Percentiles rank a stretch among this genome's conserved stretches.
Conservation (phyloP, 768 basidiomycete species). For the Termitomyces sp. region DNA sequence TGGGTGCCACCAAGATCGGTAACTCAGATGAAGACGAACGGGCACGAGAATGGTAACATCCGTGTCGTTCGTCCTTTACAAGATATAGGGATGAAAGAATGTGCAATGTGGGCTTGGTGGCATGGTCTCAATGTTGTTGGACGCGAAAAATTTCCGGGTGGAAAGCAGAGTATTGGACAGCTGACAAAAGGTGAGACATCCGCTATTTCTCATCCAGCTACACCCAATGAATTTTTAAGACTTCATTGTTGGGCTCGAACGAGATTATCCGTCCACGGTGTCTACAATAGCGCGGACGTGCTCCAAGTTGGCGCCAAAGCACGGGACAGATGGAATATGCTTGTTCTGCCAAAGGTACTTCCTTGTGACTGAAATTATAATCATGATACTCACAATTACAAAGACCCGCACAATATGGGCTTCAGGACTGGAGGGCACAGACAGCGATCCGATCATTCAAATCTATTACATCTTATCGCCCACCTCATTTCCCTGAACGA, state of each 20-base stretch:
- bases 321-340: conserved; percentile 46
- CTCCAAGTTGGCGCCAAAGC: conserved; percentile 71
- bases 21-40: conserved; percentile 11
- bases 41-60: conserved; percentile 25
- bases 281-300: conserved; percentile 81
- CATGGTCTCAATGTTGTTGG: conserved; percentile 49
- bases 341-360: conserved; percentile 62
- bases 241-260: conserved; percentile 78
- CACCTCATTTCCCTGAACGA: conserved; percentile 10
- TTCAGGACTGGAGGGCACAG: conserved; percentile 70
- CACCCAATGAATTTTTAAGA: conserved; percentile 35
- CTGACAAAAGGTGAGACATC: conserved; percentile 62
- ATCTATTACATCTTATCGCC: conserved; percentile 24
- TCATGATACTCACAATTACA: background rate
- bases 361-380: background rate
- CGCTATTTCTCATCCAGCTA: background rate
- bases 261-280: conserved; percentile 83
- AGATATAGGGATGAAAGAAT: conserved; percentile 79
- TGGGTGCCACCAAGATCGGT: conserved; percentile 41
- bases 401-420: conserved; percentile 62
- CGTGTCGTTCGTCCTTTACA: conserved; percentile 64
- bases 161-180: conserved; percentile 56
- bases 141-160: conserved; percentile 39
- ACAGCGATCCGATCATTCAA: conserved; percentile 67
- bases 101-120: conserved; percentile 79